A percentile compares a stretch with the other conserved stretches of the same genome.
Conservation (phyloP, 2,329 filamentous ascomycete species). For the Fusarium sp. region DNA sequence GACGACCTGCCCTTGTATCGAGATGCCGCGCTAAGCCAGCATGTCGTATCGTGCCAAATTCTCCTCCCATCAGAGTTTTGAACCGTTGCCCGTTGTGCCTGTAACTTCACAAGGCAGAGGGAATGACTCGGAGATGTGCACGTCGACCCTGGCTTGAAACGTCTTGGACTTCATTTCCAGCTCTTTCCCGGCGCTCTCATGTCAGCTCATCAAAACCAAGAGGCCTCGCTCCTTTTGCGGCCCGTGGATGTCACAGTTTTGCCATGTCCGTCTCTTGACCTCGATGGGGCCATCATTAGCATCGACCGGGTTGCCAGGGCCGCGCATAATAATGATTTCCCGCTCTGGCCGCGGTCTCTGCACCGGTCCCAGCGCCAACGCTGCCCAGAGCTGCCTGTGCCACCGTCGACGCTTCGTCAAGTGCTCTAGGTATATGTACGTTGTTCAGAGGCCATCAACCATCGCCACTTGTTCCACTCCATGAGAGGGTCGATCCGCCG, state of each 20-base stretch:
- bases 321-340: conserved; percentile 33
- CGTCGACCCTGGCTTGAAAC: neutral
- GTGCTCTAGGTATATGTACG: neutral
- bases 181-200: neutral
- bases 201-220: neutral
- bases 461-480: neutral
- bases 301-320: conserved; percentile 5
- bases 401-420: conserved; percentile 2
- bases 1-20: neutral
- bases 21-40: conserved; percentile 19
- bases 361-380: conserved; percentile 24
- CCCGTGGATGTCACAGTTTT: neutral
- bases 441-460: neutral
- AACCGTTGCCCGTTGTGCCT: neutral
- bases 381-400: conserved; percentile 13
- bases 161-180: neutral
- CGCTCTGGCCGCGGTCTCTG: conserved; percentile 29
- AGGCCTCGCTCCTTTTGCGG: neutral
- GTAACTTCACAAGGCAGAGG: neutral
- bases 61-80: neutral
- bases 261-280: neutral
- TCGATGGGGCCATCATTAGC: neutral
- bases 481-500: conserved; percentile 4
- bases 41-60: neutral
- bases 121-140: conserved; percentile 8